Evolutionary conservation across 2,329 filamentous ascomycete genomes (phyloP).

Genomic region (Byssothecium circinans): DNA sequence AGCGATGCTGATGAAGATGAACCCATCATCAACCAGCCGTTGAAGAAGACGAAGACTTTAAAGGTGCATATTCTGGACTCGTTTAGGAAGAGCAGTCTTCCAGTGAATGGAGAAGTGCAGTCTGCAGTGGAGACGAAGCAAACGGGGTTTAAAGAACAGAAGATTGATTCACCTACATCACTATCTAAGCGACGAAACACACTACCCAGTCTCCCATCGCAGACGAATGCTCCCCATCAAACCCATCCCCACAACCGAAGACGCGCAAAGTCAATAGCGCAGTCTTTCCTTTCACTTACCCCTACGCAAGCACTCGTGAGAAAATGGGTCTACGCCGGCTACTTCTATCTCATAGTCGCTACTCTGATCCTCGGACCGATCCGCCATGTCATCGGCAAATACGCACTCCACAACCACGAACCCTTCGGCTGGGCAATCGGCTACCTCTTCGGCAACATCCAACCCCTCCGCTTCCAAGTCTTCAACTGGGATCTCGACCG

Average conservation of each 20-base stretch:
- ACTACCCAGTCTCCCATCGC: slow-evolving; percentile 29
- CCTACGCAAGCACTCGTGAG: slow-evolving; percentile 72
- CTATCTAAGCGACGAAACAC: slow-evolving; percentile 38
- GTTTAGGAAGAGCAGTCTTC: slow-evolving; percentile 14
- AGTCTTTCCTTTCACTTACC: slow-evolving; percentile 79
- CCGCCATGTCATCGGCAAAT: slow-evolving; percentile 66
- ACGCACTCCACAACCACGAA: slow-evolving; percentile 72
- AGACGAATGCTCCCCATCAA: slow-evolving; percentile 23
- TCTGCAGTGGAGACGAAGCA: slow-evolving; percentile 36
- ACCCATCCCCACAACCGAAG: slow-evolving; percentile 25
- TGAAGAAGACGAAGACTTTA: slow-evolving; percentile 31
- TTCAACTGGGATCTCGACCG: slow-evolving; percentile 67
- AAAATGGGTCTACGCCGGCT: slow-evolving; percentile 82
- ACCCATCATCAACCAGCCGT: slow-evolving; percentile 16
- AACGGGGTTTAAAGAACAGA: slow-evolving; percentile 14
- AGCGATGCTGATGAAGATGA: slow-evolving; percentile 54
- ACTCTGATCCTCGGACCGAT: slow-evolving; percentile 70
- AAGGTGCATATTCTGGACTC: slow-evolving; percentile 31
- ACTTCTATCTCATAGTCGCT: slow-evolving; percentile 71
- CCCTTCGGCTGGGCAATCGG: slow-evolving; percentile 91
- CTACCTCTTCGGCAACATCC: slow-evolving; percentile 81
- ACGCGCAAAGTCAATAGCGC: slow-evolving; percentile 42
- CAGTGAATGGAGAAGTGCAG: slow-evolving; percentile 21
- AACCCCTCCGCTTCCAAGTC: slow-evolving; percentile 70
- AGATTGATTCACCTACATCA: slow-evolving; percentile 4